Percentiles rank a stretch among this genome's conserved stretches.
These are phyloP conservation scores for Osmanthus fragrans DNA, from an alignment of 257 asterid species.

Conservation along the genomic window DNA sequence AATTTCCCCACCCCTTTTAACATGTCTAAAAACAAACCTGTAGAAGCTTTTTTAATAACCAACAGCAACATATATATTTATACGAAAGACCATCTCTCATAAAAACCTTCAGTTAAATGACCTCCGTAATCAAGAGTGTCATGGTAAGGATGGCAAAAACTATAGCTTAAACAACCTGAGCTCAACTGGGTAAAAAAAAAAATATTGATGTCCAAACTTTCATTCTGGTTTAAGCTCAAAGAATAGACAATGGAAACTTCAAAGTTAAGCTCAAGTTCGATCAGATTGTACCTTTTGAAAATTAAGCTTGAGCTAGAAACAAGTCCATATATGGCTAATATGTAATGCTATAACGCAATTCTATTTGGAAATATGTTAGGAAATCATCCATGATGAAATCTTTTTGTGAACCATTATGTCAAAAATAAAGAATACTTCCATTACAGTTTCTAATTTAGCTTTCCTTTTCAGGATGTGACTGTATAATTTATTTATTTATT, in stretches of 20 bases:
- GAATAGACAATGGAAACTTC: background rate
- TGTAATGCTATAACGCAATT: background rate
- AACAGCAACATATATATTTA: background rate
- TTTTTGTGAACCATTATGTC: background rate
- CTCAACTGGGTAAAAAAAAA: background rate
- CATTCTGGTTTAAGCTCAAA: background rate
- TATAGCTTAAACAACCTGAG: too few species aligned
- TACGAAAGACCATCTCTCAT: too few species aligned
- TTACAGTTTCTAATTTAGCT: background rate
- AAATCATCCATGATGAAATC: background rate
- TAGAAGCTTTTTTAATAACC: background rate
- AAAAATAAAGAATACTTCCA: too few species aligned
- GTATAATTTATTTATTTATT: background rate
- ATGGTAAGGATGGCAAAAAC: too few species aligned
- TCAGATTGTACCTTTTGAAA: background rate
- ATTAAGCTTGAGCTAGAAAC: background rate
- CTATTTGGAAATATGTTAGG: background rate
- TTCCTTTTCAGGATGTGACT: background rate
- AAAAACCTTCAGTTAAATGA: too few species aligned
- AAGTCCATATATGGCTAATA: background rate
- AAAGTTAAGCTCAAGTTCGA: background rate
- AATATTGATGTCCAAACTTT: background rate
- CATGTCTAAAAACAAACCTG: background rate
- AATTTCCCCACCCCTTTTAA: background rate
- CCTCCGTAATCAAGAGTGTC: too few species aligned